Percentiles rank a stretch among this genome's conserved stretches.
phyloP scores from a whole-genome alignment of 2,329 filamentous ascomycete species.

The Aspergillus cejpii region DNA sequence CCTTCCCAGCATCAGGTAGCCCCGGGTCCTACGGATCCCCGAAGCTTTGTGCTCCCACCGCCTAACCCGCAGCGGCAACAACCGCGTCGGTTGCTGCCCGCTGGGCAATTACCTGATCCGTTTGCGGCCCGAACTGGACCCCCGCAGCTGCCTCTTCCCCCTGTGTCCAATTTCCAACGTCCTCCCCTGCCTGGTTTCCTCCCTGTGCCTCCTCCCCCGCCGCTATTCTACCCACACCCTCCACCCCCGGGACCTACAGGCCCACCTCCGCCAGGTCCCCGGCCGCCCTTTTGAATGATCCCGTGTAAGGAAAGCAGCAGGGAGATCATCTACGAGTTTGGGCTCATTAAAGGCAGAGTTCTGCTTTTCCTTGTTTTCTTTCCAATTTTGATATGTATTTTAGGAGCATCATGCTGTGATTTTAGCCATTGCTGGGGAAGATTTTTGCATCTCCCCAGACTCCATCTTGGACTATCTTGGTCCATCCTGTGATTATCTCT shows the following conservation, averaged over 20 bases:
- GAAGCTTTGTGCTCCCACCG: slow-evolving; percentile 26
- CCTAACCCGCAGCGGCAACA: slow-evolving; percentile 26
- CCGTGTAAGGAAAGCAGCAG: neutral
- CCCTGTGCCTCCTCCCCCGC: slow-evolving; percentile 16
- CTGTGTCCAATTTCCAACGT: slow-evolving; percentile 34
- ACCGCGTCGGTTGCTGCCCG: slow-evolving; percentile 34
- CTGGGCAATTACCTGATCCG: slow-evolving; percentile 34
- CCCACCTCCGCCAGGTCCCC: slow-evolving; percentile 12
- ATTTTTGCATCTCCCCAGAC: too few species aligned
- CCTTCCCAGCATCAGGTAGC: slow-evolving; percentile 13
- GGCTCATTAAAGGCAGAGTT: too few species aligned
- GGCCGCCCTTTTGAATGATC: slow-evolving; percentile 14
- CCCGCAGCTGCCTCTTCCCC: slow-evolving; percentile 38
- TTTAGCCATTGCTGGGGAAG: neutral
- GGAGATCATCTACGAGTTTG: slow-evolving; percentile 2
- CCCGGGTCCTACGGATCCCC: slow-evolving; percentile 28
- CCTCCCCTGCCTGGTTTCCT: slow-evolving; percentile 28
- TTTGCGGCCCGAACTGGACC: slow-evolving; percentile 31
- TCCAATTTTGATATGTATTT: too few species aligned
- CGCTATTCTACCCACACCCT: slow-evolving; percentile 22
- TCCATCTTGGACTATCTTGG: too few species aligned
- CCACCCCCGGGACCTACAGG: slow-evolving; percentile 10
- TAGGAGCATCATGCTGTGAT: too few species aligned
- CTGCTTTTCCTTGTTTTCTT: too few species aligned
- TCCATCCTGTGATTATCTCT: too few species aligned